phyloP scores from a whole-genome alignment of 2,329 filamentous ascomycete genomes.

The Phialophora macrospora region DNA sequence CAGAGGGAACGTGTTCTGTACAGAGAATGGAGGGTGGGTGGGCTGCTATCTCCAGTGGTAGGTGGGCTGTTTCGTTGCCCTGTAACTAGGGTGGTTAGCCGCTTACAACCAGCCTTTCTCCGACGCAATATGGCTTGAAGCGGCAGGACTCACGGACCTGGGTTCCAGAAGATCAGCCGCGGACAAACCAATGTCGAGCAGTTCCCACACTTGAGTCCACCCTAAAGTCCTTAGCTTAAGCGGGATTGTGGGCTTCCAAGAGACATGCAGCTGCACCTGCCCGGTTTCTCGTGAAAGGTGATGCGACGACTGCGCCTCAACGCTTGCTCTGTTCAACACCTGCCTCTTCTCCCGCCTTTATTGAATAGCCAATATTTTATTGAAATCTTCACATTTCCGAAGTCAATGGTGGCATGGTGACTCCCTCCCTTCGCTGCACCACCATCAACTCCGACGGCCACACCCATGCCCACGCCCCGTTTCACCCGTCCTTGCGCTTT shows the following conservation, averaged over 20 bases:
- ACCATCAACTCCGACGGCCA: slow-evolving; percentile 5
- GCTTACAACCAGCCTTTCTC: not conserved
- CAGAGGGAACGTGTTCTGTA: not conserved
- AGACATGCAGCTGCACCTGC: slow-evolving; percentile 21
- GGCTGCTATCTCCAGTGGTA: not conserved
- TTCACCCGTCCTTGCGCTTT: slow-evolving; percentile 22
- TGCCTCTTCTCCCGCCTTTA: slow-evolving; percentile 11
- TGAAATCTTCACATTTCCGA: not conserved
- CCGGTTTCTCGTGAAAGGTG: slow-evolving; percentile 16
- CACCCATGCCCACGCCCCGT: slow-evolving; percentile 25
- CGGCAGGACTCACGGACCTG: slow-evolving; percentile 1
- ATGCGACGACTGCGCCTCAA: slow-evolving; percentile 31
- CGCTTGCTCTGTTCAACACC: slow-evolving; percentile 8
- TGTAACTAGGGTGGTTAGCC: not conserved
- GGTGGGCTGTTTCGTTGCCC: slow-evolving; percentile 8
- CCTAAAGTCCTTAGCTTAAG: slow-evolving; percentile 11
- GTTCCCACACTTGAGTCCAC: slow-evolving; percentile 31
- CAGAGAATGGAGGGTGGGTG: not conserved
- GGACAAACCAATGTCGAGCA: not conserved
- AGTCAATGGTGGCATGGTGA: not conserved
- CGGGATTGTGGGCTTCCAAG: slow-evolving; percentile 4
- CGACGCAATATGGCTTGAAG: not conserved
- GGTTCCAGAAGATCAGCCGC: slow-evolving; percentile 11
- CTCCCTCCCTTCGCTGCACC: slow-evolving; percentile 12
- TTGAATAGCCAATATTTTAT: slow-evolving; percentile 6